Base-by-base conservation (phyloP, 2,329 filamentous ascomycete species). In the Pestalotiopsis sp. region DNA sequence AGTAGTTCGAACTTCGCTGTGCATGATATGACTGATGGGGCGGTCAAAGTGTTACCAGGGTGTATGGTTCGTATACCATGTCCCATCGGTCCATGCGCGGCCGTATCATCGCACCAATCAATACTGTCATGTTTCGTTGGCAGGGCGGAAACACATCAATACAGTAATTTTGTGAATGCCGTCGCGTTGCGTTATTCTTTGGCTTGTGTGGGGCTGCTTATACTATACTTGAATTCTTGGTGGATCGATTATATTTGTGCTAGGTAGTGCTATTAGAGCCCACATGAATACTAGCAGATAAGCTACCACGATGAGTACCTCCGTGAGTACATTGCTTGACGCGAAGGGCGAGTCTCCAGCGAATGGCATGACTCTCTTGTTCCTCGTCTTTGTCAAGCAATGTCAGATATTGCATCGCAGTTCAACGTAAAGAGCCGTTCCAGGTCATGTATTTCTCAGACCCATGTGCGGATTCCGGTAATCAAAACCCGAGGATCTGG, bases 401-500 rank as follows among this genome's bases (percentile, higher is more conserved):
- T 23, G n/a, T 5, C 6, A 17, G 17, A n/a, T 52, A 3, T 11
- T 23, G 45, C 9, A 9, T 36, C 31, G 31, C 4, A 52, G n/a
- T 2, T n/a, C 14, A 7, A n/a, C 17, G 45, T n/a, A n/a, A 52
- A 52, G 17, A n/a, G 45, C 45, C 7, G 45, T n/a, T 27, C 57
- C 23, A 9, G 23, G 23, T 27, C 23, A 59, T 17, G 12, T 59
- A 23, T 36, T 17, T 59, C 17, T 20, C 17, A 6, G 3, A 52
- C 20, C 14, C 45, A 20, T n/a, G 11, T 52, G 45, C 74, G 64
- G 79, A 59, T 27, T 7, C 13, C 57, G 2, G 20, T 11, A 36
- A 17, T 66, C 14, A 66, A 31, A 87, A 81, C 1, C 85, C 84
- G 64, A 87, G 70, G 52, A 81, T 81, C 12, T 71, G 70, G 70